Base-by-base conservation (phyloP, 1,284 basidiomycete genomes). In the Wallemia hederae region DNA sequence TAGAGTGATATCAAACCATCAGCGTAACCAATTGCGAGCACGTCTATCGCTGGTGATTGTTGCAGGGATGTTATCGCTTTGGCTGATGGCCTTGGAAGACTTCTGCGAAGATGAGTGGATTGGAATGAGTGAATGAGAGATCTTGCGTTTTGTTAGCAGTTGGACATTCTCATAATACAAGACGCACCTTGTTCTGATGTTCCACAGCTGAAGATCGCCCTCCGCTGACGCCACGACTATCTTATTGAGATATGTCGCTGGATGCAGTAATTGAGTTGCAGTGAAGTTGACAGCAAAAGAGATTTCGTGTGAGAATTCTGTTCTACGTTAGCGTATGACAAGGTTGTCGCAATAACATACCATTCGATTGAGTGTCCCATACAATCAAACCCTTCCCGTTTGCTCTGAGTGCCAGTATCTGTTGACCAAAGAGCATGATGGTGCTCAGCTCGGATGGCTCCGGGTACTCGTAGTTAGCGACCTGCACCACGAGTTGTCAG, bases 161-260 rank as follows among this genome's bases (percentile, higher is more conserved):
- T 17, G 61, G 49, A 56, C 27, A n/a, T 49, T 49, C 39, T 49
- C 5, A 49, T 49, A 56, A 58, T 27, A 19, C 27, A 29, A 17
- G 26, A 76, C 81, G 65, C 65, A 88, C 83, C 79, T 77, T 3
- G 88, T 82, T 14, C 80, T 77, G 63, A 90, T 81, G 70, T 98
- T 99, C 88, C 89, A 98, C n/a, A 99, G 72, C 64, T 92, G 85
- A 66, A 98, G 71, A 60, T 75, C 74, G 11, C 94, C 94, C 68
- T 90, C 77, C 62, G 74, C 77, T 64, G 85, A 86, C 1, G 82
- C 82, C 9, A 98, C 78, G 0, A 98, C 74, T 0, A 98, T 76
- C 73, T 98, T 98, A 75, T 99, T 97, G 60, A 99, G 72, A 71
- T 98, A 98, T 2, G 94, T 98, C 0, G 89, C 83, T 0, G 94